A percentile compares a stretch with the other conserved stretches of the same genome.
Conservation (phyloP, 2,329 filamentous ascomycete species). For the Aspergillus sclerotialis region DNA sequence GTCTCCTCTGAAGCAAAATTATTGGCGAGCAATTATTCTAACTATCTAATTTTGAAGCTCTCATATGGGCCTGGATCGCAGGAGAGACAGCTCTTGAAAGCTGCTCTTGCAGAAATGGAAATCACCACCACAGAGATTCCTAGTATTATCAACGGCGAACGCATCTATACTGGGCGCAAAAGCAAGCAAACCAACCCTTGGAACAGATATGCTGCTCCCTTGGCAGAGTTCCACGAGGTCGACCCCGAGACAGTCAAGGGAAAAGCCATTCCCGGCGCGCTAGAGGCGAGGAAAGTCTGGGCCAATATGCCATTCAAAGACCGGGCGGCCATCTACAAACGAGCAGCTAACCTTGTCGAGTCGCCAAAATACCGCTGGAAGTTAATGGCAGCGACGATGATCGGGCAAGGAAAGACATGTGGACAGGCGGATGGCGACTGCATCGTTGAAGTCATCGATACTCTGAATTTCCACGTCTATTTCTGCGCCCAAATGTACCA, state of each 20-base stretch:
- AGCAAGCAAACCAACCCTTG: constrained; percentile 5
- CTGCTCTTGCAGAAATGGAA: not conserved
- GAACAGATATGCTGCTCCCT: constrained; percentile 3
- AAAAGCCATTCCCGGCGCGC: constrained; percentile 5
- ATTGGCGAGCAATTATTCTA: no score
- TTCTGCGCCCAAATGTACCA: constrained; percentile 84
- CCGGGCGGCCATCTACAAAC: constrained; percentile 6
- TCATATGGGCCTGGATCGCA: not conserved
- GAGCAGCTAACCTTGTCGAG: constrained; percentile 3
- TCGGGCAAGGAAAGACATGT: constrained; percentile 9
- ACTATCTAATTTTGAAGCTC: not conserved
- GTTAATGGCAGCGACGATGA: constrained; percentile 7
- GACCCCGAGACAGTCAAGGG: constrained; percentile 2
- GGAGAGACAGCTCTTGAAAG: not conserved
- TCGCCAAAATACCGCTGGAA: constrained; percentile 5
- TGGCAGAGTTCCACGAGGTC: constrained; percentile 5
- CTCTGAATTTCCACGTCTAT: constrained; percentile 79
- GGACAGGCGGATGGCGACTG: constrained; percentile 42
- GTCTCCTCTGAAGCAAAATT: not conserved
- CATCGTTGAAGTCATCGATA: constrained; percentile 82
- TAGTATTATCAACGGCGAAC: constrained; percentile 2
- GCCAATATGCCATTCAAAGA: constrained; percentile 4
- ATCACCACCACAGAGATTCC: not conserved
- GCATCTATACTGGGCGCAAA: constrained; percentile 3
- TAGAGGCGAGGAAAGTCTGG: constrained; percentile 6